Conservation (phyloP, 73 alveolate genomes). For the Uronychia setigera region DNA sequence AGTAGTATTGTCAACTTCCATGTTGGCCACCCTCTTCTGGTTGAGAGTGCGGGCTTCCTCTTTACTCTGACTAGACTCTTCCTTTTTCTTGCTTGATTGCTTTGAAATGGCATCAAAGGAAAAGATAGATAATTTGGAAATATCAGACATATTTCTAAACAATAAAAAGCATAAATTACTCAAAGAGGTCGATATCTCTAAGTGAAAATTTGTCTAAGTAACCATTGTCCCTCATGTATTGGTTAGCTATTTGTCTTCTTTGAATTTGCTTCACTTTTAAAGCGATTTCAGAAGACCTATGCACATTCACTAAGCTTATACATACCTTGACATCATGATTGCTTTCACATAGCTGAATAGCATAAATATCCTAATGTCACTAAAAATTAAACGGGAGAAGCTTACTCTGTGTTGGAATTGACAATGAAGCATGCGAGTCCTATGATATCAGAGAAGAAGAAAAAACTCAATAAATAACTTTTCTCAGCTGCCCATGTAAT, state of each 20-base stretch:
- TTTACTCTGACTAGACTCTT: not conserved
- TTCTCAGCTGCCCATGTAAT: not conserved
- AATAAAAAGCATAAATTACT: too few relatives aligned
- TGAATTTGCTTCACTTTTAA: not conserved
- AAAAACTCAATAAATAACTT: not conserved
- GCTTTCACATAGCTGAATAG: not conserved
- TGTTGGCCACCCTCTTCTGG: not conserved
- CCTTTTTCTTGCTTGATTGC: not conserved
- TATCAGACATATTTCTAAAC: not conserved
- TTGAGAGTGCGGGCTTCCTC: not conserved
- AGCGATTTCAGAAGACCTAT: not conserved
- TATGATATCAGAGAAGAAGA: not conserved
- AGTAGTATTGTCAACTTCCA: not conserved
- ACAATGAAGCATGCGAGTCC: not conserved
- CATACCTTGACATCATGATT: not conserved
- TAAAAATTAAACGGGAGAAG: too few relatives aligned
- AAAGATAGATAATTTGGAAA: not conserved
- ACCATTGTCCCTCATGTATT: not conserved
- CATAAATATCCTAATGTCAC: not conserved
- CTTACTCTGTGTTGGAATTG: not conserved
- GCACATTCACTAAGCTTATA: not conserved
- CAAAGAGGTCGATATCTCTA: too few relatives aligned
- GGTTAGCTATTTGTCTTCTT: not conserved
- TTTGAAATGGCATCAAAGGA: not conserved
- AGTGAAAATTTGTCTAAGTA: too few relatives aligned